A percentile compares a stretch with the other conserved stretches of the same genome.
phyloP scores from a whole-genome alignment of 305 asterid species.

The Plantago rigida region DNA sequence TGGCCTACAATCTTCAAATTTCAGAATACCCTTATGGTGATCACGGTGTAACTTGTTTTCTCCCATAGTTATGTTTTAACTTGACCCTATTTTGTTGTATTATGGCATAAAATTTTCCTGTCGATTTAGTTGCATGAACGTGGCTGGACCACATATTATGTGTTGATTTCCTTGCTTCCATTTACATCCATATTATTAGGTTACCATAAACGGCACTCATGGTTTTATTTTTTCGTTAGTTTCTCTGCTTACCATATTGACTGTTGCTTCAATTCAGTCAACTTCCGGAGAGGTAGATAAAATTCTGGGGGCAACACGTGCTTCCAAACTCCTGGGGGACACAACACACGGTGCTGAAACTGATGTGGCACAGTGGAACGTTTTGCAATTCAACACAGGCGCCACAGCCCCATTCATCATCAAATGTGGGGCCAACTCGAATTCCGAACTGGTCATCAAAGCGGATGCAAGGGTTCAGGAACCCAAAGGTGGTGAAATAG shows the following conservation, averaged over 20 bases:
- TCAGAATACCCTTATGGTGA: too few species aligned
- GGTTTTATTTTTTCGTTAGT: not conserved
- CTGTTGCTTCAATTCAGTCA: slow-evolving; percentile 40
- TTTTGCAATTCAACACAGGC: slow-evolving; percentile 91
- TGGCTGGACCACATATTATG: not conserved
- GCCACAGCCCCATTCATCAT: slow-evolving; percentile 79
- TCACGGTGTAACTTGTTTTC: not conserved
- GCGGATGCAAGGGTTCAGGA: slow-evolving; percentile 84
- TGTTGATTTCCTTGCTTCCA: not conserved
- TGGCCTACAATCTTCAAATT: not conserved
- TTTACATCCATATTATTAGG: not conserved
- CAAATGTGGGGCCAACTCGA: slow-evolving; percentile 95
- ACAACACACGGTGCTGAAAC: slow-evolving; percentile 41
- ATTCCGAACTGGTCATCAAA: slow-evolving; percentile 75
- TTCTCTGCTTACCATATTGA: not conserved
- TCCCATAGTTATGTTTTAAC: not conserved
- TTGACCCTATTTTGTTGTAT: not conserved
- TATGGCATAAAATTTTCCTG: not conserved
- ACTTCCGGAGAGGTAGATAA: slow-evolving; percentile 74
- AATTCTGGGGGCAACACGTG: slow-evolving; percentile 31
- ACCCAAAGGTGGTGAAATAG: slow-evolving; percentile 95
- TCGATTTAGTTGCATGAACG: not conserved
- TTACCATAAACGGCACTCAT: not conserved
- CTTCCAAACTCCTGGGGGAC: slow-evolving; percentile 36
- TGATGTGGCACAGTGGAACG: slow-evolving; percentile 90